Conservation (phyloP, 495 filamentous ascomycete genomes). For the Tirmania nivea region DNA sequence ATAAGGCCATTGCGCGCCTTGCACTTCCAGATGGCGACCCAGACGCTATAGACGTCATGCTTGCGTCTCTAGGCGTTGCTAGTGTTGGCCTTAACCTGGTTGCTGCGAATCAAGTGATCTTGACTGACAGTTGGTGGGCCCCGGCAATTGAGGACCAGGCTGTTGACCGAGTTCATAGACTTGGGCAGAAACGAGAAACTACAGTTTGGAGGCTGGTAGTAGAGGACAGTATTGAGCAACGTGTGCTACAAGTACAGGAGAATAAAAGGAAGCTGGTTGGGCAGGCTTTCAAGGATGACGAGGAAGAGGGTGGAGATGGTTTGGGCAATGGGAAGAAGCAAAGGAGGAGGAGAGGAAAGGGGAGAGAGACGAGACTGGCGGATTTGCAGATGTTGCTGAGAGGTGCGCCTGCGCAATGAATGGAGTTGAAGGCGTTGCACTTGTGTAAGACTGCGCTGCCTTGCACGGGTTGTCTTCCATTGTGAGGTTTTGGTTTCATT, state of each 20-base stretch:
- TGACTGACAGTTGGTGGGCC: constrained; percentile 81
- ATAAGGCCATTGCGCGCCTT: constrained; percentile 37
- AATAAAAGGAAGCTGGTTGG: constrained; percentile 61
- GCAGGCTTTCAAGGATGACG: constrained; percentile 46
- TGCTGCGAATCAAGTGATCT: constrained; percentile 66
- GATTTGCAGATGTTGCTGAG: constrained; percentile 36
- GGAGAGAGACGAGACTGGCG: constrained; percentile 30
- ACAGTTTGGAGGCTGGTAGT: constrained; percentile 68
- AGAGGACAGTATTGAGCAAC: constrained; percentile 68
- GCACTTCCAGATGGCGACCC: constrained; percentile 42
- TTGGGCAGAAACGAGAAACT: constrained; percentile 60
- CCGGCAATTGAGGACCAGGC: constrained; percentile 89
- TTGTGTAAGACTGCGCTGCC: too few relatives aligned
- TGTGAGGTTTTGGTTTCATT: too few relatives aligned
- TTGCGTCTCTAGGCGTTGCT: constrained; percentile 64
- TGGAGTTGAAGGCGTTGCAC: too few relatives aligned
- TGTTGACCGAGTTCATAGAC: constrained; percentile 69
- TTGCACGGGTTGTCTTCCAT: too few relatives aligned
- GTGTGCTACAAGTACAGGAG: constrained; percentile 58
- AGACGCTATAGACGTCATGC: constrained; percentile 44
- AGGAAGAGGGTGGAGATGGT: background rate
- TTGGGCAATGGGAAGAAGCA: constrained; percentile 12
- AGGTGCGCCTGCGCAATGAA: background rate
- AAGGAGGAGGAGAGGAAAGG: constrained; percentile 19
- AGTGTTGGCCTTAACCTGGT: constrained; percentile 79